Percentiles rank a stretch among this genome's conserved stretches.
Evolutionary conservation across 1,284 basidiomycete species (phyloP).

Genomic region (Melampsora occidentalis): DNA sequence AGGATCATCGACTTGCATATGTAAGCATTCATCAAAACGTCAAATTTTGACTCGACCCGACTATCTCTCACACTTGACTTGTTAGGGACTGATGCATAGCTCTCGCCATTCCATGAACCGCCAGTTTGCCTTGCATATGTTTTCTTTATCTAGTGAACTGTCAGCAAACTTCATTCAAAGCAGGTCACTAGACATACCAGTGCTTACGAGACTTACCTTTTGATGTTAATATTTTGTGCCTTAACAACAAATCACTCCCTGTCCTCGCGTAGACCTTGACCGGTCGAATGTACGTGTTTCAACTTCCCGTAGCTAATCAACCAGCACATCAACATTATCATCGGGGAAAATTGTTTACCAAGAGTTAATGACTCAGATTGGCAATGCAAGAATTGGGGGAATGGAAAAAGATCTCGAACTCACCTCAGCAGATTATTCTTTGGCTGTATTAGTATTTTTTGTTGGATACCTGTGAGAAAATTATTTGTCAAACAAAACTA

Average conservation of each 20-base stretch:
- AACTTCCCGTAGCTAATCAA: too few relatives aligned
- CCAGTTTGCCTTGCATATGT: slow-evolving; percentile 35
- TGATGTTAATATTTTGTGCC: not conserved
- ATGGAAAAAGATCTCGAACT: slow-evolving; percentile 30
- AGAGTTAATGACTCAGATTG: not conserved
- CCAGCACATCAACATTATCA: not conserved
- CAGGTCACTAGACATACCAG: not conserved
- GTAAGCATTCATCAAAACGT: not conserved
- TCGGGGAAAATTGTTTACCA: not conserved
- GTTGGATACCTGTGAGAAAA: slow-evolving; percentile 39
- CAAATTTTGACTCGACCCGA: too few relatives aligned
- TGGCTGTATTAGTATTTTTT: slow-evolving; percentile 29
- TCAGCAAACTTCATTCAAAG: not conserved
- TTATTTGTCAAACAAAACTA: not conserved
- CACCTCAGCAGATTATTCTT: slow-evolving; percentile 29
- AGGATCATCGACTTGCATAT: not conserved
- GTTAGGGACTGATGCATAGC: too few relatives aligned
- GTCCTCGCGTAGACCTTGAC: slow-evolving; percentile 12
- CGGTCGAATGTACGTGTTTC: slow-evolving; percentile 19
- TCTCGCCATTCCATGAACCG: too few relatives aligned
- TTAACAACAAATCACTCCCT: not conserved
- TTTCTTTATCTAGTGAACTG: slow-evolving; percentile 31
- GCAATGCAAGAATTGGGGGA: slow-evolving; percentile 36
- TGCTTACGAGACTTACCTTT: not conserved
- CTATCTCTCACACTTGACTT: not conserved